Base-by-base conservation (phyloP, 1,284 basidiomycete species). In the Fistulinella cinereoalba region DNA sequence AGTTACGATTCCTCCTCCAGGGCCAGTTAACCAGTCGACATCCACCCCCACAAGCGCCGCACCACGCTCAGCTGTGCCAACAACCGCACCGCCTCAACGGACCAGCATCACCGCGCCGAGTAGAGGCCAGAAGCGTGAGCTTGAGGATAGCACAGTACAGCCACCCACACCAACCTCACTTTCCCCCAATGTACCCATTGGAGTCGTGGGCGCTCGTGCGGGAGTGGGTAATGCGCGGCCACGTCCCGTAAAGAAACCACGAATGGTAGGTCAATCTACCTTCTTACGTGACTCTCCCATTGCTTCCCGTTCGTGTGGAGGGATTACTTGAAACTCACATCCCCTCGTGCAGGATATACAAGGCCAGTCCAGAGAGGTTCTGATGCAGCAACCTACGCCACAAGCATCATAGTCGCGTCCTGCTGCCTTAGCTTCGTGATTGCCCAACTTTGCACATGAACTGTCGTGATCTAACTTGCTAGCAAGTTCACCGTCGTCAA, bases 221-320 rank as follows among this genome's bases (percentile, higher is more conserved):
- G 80, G 81, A 22, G 67, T 68, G 46, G 71, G 68, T 13, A 77
- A 74, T 41, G 77, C 74, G 15, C 73, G 82, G 49, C 84, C 85
- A 23, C 72, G 87, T 54, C 85, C 86, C 33, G 59, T 83, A 40
- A 89, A 89, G 75, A 88, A 85, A 66, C 84, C 82, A 61, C 75
- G 85, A 52, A 72, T 85, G 79, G 86, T 89, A 56, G 71, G 52
- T 58, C 22, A 48, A 50, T n/a, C 6, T 23, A 9, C 12, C 16
- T 37, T 23, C 38, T 34, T 8, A 1, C 41, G 15, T 21, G 19
- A 28, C 32, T 42, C 21, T 28, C 15, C 22, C 24, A 21, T 15
- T 13, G 21, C 38, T 27, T 8, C 6, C 11, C 12, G 16, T 44
- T 52, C 53, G 12, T 53, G 56, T 42, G 22, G 25, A 23, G 54